These are phyloP conservation scores for Xerocomellus chrysenteron DNA, from an alignment of 768 basidiomycete species.

Conservation along the genomic window DNA sequence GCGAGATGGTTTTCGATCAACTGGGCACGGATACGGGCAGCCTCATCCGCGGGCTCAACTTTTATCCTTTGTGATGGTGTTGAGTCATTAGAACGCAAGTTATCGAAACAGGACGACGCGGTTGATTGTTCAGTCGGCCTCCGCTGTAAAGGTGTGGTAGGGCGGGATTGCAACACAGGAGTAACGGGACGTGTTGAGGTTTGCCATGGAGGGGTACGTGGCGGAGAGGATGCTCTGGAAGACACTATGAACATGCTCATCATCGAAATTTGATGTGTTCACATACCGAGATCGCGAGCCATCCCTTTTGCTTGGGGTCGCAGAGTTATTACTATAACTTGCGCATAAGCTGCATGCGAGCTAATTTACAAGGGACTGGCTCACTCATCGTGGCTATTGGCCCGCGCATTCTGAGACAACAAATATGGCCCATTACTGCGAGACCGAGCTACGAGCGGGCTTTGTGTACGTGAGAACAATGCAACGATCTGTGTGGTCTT, in stretches of 20 bases:
- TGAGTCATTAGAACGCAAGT: not conserved
- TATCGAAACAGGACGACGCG: not conserved
- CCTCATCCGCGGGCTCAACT: conserved; percentile 49
- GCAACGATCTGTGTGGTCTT: not conserved
- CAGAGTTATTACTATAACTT: not conserved
- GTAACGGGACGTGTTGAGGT: conserved; percentile 15
- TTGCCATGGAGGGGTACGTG: conserved; percentile 15
- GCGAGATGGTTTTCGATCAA: conserved; percentile 50
- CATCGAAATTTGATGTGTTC: not conserved
- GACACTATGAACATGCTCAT: not conserved
- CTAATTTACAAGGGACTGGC: not conserved
- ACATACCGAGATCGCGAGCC: conserved; percentile 17
- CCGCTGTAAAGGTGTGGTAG: conserved; percentile 11
- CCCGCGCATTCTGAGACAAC: conserved; percentile 1
- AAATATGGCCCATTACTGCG: conserved; percentile 19
- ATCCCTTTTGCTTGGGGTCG: not conserved
- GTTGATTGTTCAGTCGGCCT: not conserved
- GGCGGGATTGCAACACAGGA: conserved; percentile 10
- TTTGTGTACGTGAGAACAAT: conserved; percentile 12
- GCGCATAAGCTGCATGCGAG: not conserved
- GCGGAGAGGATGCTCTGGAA: conserved; percentile 20
- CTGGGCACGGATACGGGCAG: conserved; percentile 57
- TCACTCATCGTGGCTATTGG: conserved; percentile 11
- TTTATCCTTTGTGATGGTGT: not conserved
- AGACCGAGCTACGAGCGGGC: conserved; percentile 23